phyloP scores from a whole-genome alignment of 176 grass and related monocot species.

The Saccharum spontaneum region DNA sequence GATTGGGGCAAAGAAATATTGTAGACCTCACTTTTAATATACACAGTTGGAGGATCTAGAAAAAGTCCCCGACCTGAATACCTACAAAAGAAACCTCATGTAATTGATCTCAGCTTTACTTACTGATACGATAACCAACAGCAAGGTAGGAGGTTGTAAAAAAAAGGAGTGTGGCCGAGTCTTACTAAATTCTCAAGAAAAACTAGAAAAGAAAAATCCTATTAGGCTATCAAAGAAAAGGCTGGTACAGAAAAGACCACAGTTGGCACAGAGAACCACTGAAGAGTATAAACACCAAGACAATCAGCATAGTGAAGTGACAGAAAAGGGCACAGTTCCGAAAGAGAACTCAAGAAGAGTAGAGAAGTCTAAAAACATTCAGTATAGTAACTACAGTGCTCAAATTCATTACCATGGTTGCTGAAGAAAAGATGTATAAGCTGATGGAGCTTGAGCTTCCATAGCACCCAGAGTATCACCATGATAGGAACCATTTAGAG shows the following conservation, averaged over 20 bases:
- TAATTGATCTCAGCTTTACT: slow-evolving; percentile 21
- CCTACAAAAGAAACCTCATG: slow-evolving; percentile 45
- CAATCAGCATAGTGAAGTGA: neutral
- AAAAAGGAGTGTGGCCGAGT: neutral
- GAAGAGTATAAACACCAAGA: neutral
- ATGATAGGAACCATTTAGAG: slow-evolving; percentile 88
- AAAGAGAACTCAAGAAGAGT: neutral
- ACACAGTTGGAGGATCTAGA: slow-evolving; percentile 79
- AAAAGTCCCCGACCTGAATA: slow-evolving; percentile 91
- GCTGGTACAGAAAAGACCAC: neutral
- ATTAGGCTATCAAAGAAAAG: neutral
- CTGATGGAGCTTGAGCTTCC: slow-evolving; percentile 97
- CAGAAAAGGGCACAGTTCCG: neutral
- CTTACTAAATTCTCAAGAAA: neutral
- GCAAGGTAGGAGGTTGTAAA: neutral
- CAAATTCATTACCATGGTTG: slow-evolving; percentile 81
- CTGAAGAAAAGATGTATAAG: slow-evolving; percentile 88
- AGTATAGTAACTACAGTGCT: neutral
- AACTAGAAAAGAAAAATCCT: neutral
- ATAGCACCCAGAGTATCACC: slow-evolving; percentile 97
- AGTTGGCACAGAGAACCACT: neutral
- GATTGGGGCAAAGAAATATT: slow-evolving; percentile 66
- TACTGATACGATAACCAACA: neutral
- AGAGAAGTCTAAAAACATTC: neutral
- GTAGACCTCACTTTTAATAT: slow-evolving; percentile 52